A percentile compares a stretch with the other conserved stretches of the same genome.
Evolutionary conservation across 2,329 filamentous ascomycete genomes (phyloP).

Genomic region (Spiromastix sp.): DNA sequence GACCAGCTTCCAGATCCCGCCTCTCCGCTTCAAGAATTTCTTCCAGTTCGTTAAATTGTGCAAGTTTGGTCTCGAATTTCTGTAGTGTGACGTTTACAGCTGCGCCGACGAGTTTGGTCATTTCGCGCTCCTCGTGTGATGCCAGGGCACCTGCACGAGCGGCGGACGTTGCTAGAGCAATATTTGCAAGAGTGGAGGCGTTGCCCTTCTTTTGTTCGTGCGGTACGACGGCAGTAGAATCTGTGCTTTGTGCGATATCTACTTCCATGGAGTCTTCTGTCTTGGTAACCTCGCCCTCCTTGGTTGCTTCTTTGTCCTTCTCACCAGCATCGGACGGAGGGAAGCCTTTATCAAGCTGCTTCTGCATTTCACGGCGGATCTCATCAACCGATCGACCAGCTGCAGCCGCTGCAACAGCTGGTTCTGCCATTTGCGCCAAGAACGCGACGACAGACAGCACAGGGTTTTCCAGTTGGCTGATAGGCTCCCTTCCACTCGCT

Average conservation of each 20-base stretch:
- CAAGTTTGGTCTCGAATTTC: conserved; percentile 90
- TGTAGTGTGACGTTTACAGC: conserved; percentile 90
- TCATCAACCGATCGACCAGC: conserved; percentile 80
- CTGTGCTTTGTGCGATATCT: conserved; percentile 29
- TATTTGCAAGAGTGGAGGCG: conserved; percentile 52
- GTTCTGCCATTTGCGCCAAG: conserved; percentile 81
- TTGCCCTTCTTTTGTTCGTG: conserved; percentile 39
- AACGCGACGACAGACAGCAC: conserved; percentile 95
- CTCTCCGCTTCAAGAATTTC: conserved; percentile 83
- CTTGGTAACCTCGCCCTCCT: conserved; percentile 39
- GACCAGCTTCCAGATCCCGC: conserved; percentile 79
- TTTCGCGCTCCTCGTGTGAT: conserved; percentile 92
- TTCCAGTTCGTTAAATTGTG: conserved; percentile 96
- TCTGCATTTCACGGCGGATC: conserved; percentile 68
- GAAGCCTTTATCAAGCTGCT: conserved; percentile 58
- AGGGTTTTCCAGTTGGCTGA: conserved; percentile 88
- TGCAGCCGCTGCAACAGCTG: conserved; percentile 79
- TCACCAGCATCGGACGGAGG: conserved; percentile 45
- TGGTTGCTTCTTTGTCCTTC: conserved; percentile 36
- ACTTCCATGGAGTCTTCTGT: conserved; percentile 52
- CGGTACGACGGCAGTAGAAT: conserved; percentile 23
- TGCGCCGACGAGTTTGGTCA: conserved; percentile 84
- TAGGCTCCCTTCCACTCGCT: conserved; percentile 71
- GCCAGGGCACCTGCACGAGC: conserved; percentile 79
- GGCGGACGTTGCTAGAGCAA: conserved; percentile 77